phyloP scores from a whole-genome alignment of 1,284 basidiomycete genomes.

The Cryptococcus maquisensis region DNA sequence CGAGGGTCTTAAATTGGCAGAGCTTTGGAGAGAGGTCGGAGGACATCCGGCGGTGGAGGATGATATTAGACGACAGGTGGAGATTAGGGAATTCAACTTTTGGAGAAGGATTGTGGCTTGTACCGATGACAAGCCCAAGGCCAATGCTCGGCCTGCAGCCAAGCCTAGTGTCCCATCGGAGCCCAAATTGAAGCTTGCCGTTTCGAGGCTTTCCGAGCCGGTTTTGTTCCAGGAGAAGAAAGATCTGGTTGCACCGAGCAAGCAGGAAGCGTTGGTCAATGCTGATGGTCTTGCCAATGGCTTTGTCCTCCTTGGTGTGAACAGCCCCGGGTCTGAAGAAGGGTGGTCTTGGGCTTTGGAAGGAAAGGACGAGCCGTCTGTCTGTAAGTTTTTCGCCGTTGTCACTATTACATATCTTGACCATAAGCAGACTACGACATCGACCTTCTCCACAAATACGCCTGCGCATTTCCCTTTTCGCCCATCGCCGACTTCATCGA shows the following conservation, averaged over 20 bases:
- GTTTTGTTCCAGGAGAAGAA: conserved; percentile 41
- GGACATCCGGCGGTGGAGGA: conserved; percentile 37
- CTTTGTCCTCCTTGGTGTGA: conserved; percentile 41
- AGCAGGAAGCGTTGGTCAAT: conserved; percentile 42
- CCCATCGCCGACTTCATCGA: conserved; percentile 59
- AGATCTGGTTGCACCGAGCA: conserved; percentile 48
- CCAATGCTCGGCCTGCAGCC: not conserved
- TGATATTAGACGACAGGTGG: conserved; percentile 33
- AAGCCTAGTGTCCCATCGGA: not conserved
- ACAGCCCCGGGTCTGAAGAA: conserved; percentile 32
- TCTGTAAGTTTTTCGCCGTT: conserved; percentile 57
- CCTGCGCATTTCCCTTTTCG: conserved; percentile 63
- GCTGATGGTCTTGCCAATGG: conserved; percentile 46
- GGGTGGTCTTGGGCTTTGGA: conserved; percentile 62
- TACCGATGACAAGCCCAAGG: conserved; percentile 2
- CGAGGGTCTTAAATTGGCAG: conserved; percentile 37
- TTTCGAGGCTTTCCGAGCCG: conserved; percentile 7
- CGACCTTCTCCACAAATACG: conserved; percentile 61
- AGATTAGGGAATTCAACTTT: conserved; percentile 41
- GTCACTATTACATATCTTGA: conserved; percentile 3
- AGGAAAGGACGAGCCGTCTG: conserved; percentile 63
- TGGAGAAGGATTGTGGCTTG: conserved; percentile 36
- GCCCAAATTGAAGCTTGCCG: not conserved
- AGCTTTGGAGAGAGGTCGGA: conserved; percentile 34
- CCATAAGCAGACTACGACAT: conserved; percentile 63